Conservation (phyloP, 305 asterid species). For the Fraxinus baroniana region DNA sequence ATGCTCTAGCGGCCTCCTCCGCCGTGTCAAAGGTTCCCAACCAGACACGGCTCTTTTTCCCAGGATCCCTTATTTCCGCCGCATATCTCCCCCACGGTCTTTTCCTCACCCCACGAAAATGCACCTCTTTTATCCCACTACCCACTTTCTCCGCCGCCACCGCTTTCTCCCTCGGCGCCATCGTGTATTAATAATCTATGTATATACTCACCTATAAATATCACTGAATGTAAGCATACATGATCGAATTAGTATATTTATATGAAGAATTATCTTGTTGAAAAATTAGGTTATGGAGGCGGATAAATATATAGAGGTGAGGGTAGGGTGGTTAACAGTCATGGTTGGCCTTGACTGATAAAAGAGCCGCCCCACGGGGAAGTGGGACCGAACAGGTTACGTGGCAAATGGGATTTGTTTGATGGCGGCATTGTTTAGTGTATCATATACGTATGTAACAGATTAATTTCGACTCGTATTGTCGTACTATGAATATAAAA, state of each 20-base stretch:
- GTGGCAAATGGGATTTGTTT: conserved; percentile 7
- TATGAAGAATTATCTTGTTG: not conserved
- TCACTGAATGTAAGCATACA: not conserved
- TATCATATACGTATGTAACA: not conserved
- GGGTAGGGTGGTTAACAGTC: not conserved
- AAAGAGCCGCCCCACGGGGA: conserved; percentile 10
- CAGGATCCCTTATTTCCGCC: conserved; percentile 60
- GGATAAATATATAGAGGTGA: not conserved
- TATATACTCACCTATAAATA: not conserved
- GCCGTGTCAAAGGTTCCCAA: conserved; percentile 62
- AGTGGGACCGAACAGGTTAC: not conserved
- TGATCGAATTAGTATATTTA: not conserved
- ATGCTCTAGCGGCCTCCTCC: conserved; percentile 57
- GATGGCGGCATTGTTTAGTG: not conserved
- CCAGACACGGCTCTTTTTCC: conserved; percentile 53
- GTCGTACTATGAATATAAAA: not conserved
- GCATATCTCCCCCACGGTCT: conserved; percentile 64
- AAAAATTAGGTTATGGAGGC: not conserved
- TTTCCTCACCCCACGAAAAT: conserved; percentile 52
- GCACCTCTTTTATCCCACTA: conserved; percentile 19
- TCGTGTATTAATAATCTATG: too few species aligned
- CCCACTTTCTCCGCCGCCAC: conserved; percentile 11
- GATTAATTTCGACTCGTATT: not conserved
- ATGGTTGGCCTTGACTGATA: not conserved
- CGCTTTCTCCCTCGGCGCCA: conserved; percentile 38